Base-by-base conservation (phyloP, 805 yeast species). In the Vanderwaltozyma tropicalis region DNA sequence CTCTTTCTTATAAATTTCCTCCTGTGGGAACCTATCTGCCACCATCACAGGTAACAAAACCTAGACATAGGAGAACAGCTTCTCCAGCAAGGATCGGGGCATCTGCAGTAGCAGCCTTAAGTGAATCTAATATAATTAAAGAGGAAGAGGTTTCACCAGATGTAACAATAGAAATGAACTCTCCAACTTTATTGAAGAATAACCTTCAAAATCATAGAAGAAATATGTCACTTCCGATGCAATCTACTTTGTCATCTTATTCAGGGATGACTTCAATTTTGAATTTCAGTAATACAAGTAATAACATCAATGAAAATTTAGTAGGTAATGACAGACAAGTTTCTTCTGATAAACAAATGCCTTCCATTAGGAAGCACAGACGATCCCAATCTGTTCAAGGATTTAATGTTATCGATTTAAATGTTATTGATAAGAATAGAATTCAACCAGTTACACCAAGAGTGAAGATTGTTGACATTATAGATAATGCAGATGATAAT, bases 41-140 rank as follows among this genome's bases (percentile, higher is more conserved):
- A 13, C 35, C 50, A 3, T 40, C 40, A 28, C 41, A 40, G 2
- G 35, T 38, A 18, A 16, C 35, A 18, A 34, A 31, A 14, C 31
- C 41, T 18, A 26, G 25, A 9, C 52, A 50, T 31, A 49, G 47
- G 42, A 57, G 78, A 42, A 74, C 79, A 14, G 55, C 69, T 22
- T 76, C 84, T 1, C 87, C 87, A 0, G 81, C 85, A 1, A 76
- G 75, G 47, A 68, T 78, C 10, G 88, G 88, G 1, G 86, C 86
- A 1, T 72, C 69, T 17, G 85, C 86, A 1, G 82, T 80, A 1
- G 80, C 84, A 0, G 63, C 66, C 1, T 48, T 72, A 25, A 57
- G 55, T 28, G 53, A 57, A 11, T 43, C 49, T 7, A 46, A 45
- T 7, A 37, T 34, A 2, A 38, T 57, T 18, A 56, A 50, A 37